Percentiles rank a stretch among this genome's conserved stretches.
Conservation (phyloP, 2,329 filamentous ascomycete genomes). For the Epicoccum nigrum region DNA sequence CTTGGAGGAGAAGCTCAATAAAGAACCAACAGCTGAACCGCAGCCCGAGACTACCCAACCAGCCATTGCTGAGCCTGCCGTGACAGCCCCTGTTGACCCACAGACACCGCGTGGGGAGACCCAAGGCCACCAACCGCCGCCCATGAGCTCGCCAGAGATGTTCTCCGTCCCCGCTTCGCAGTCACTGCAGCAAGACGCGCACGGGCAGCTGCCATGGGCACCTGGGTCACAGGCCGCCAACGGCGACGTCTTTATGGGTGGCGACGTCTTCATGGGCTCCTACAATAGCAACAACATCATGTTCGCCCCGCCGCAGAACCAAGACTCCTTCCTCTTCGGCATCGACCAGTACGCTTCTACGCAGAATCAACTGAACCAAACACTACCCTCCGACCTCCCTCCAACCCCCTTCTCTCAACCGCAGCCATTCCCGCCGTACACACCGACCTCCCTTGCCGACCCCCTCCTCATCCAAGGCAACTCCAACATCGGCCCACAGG, state of each 20-base stretch:
- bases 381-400: slow-evolving; percentile 24
- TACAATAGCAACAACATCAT: slow-evolving; percentile 35
- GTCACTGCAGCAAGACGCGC: slow-evolving; percentile 22
- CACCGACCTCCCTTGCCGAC: slow-evolving; percentile 27
- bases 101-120: slow-evolving; percentile 8
- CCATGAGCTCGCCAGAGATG: slow-evolving; percentile 20
- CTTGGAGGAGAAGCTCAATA: slow-evolving; percentile 46
- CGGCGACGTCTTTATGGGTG: slow-evolving; percentile 32
- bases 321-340: slow-evolving; percentile 45
- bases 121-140: slow-evolving; percentile 17
- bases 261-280: slow-evolving; percentile 17
- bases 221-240: slow-evolving; percentile 30
- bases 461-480: slow-evolving; percentile 29
- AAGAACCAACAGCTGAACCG: slow-evolving; percentile 22
- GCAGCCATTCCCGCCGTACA: too few relatives aligned
- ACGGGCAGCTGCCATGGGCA: slow-evolving; percentile 28
- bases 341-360: slow-evolving; percentile 45
- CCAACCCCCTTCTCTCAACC: slow-evolving; percentile 39
- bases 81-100: neutral
- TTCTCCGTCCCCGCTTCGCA: slow-evolving; percentile 23
- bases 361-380: slow-evolving; percentile 19
- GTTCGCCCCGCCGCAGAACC: slow-evolving; percentile 41
- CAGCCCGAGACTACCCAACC: slow-evolving; percentile 16
- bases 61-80: slow-evolving; percentile 6
- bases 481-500: slow-evolving; percentile 24